Conservation (phyloP, 73 alveolate species). For the Stentor coeruleus region DNA sequence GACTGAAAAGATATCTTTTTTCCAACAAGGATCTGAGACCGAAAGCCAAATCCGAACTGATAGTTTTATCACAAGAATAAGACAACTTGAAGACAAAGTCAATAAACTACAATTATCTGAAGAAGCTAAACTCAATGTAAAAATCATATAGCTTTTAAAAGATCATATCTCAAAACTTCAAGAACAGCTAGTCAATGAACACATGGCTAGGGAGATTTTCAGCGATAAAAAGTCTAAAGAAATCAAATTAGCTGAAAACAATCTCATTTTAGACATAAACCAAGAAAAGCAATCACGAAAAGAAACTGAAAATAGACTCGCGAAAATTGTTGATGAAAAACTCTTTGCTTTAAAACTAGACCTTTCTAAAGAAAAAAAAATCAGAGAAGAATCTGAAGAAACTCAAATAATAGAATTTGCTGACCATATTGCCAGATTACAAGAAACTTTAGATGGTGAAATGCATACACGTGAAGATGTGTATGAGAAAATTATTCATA, state of each 20-base stretch:
- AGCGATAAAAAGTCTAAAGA: conserved; percentile 59
- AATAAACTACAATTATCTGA: conserved; percentile 16
- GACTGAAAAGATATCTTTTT: conserved; percentile 1
- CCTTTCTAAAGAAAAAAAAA: conserved; percentile 60
- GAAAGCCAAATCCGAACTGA: conserved; percentile 8
- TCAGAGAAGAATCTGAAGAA: conserved; percentile 45
- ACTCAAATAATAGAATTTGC: conserved; percentile 23
- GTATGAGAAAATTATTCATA: neutral
- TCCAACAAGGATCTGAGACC: neutral
- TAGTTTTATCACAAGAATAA: neutral
- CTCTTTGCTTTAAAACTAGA: conserved; percentile 44
- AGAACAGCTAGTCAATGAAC: conserved; percentile 38
- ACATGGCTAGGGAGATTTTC: conserved; percentile 34
- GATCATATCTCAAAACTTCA: conserved; percentile 36
- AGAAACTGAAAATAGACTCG: conserved; percentile 46
- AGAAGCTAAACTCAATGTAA: conserved; percentile 47
- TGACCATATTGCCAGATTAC: conserved; percentile 4
- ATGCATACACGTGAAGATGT: conserved; percentile 13
- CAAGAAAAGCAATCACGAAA: conserved; percentile 54
- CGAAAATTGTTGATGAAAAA: conserved; percentile 52
- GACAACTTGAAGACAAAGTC: neutral
- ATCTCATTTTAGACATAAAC: conserved; percentile 40
- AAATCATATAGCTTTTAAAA: conserved; percentile 9
- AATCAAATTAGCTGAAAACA: conserved; percentile 48
- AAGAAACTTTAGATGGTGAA: conserved; percentile 27